Conservation (phyloP, 148 eudicot genomes). For the Vaccinium darrowii region DNA sequence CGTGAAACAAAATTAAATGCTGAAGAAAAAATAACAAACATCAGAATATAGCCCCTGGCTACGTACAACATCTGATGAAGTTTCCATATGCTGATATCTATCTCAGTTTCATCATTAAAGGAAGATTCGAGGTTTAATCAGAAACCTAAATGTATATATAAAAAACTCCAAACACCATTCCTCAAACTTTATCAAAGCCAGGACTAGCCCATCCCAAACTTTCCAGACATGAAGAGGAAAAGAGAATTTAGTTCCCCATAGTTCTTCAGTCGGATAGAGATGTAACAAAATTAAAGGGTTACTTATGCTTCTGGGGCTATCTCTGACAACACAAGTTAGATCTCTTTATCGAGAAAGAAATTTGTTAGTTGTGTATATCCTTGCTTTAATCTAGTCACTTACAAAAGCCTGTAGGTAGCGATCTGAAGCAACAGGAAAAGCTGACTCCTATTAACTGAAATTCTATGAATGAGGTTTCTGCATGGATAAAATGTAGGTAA, state of each 20-base stretch:
- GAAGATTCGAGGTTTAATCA: background rate
- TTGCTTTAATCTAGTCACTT: background rate
- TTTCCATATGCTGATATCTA: background rate
- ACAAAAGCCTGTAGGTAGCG: background rate
- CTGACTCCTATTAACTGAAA: background rate
- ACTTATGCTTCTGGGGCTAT: background rate
- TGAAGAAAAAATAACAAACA: background rate
- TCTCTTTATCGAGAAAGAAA: background rate
- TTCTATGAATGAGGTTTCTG: background rate
- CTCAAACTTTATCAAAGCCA: background rate
- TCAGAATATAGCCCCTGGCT: background rate
- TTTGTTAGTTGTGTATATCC: background rate
- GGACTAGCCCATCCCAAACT: background rate
- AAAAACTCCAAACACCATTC: slow-evolving; percentile 9
- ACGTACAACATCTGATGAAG: background rate
- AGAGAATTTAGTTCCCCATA: background rate
- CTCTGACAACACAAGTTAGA: background rate
- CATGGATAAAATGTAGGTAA: background rate
- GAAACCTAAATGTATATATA: background rate
- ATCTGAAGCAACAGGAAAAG: background rate
- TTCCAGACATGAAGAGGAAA: slow-evolving; percentile 4
- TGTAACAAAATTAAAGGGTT: background rate
- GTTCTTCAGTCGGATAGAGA: background rate
- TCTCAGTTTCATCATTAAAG: background rate
- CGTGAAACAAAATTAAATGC: background rate